These are phyloP conservation scores for Oryza glaberrima DNA, from an alignment of 176 grass and related monocot genomes.

Conservation along the genomic window DNA sequence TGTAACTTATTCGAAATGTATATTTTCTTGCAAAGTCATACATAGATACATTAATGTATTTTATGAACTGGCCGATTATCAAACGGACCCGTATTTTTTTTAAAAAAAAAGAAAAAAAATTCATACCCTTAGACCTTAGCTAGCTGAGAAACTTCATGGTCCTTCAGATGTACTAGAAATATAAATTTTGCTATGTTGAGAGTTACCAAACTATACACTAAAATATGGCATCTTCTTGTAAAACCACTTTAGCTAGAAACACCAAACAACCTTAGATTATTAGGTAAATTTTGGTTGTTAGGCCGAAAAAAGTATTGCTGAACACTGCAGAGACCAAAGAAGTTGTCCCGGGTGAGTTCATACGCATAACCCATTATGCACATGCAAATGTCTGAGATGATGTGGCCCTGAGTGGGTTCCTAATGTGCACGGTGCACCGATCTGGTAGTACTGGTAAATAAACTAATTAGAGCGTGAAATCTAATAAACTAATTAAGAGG, in stretches of 20 bases:
- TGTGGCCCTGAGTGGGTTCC: conserved; percentile 45
- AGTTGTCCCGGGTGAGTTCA: conserved; percentile 40
- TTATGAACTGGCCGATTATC: neutral
- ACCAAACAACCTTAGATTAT: neutral
- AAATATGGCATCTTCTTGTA: no score
- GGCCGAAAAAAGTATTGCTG: conserved; percentile 4
- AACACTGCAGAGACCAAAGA: neutral
- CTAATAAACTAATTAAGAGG: conserved; percentile 5
- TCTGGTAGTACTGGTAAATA: conserved; percentile 22
- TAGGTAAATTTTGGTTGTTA: conserved; percentile 33
- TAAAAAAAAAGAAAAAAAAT: neutral
- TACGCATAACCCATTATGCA: conserved; percentile 45
- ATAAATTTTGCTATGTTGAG: no score
- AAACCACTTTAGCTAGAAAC: neutral
- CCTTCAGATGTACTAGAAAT: no score
- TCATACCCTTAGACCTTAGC: neutral
- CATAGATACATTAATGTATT: neutral
- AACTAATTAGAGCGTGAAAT: conserved; percentile 5
- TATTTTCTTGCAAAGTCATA: neutral
- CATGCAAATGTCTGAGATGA: conserved; percentile 36
- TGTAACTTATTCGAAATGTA: neutral
- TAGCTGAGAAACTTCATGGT: neutral
- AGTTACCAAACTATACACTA: no score
- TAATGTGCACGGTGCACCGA: conserved; percentile 26
- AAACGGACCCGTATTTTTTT: neutral